Evolutionary conservation across 1,284 basidiomycete genomes (phyloP).

Genomic region (Puccinia horiana): DNA sequence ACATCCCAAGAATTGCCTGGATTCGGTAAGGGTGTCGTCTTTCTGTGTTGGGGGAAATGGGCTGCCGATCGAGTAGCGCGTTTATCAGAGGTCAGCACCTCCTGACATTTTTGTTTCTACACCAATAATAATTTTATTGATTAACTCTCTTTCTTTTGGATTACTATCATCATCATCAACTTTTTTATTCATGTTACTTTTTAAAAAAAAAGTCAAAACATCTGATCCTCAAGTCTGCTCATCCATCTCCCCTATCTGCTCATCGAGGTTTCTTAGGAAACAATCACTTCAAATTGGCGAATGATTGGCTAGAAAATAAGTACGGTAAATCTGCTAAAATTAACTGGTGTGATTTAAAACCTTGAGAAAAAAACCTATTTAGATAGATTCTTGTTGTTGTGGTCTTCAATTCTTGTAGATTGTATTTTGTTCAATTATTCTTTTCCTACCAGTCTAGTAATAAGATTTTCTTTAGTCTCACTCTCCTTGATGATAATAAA

Average conservation of each 20-base stretch:
- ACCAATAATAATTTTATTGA: background rate
- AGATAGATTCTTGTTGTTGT: too few species aligned
- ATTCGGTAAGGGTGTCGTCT: constrained; percentile 56
- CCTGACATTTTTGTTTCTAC: constrained; percentile 47
- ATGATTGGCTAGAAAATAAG: constrained; percentile 56
- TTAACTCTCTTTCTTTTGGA: background rate
- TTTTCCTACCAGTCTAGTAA: too few species aligned
- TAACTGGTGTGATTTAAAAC: constrained; percentile 53
- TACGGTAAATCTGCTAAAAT: constrained; percentile 57
- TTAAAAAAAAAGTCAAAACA: constrained; percentile 53
- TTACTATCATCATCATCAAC: too few species aligned
- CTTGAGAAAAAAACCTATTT: background rate
- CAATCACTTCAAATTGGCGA: constrained; percentile 58
- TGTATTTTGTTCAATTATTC: too few species aligned
- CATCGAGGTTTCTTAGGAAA: constrained; percentile 59
- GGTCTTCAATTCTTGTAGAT: too few species aligned
- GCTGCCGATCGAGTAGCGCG: constrained; percentile 57
- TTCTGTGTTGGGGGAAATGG: constrained; percentile 58
- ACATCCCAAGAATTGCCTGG: background rate
- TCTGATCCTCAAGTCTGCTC: constrained; percentile 57
- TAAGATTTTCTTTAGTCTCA: too few species aligned
- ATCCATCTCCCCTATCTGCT: constrained; percentile 58
- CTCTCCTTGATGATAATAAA: too few species aligned
- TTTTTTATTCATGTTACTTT: too few species aligned
- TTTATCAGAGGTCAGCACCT: constrained; percentile 53